Evolutionary conservation across 164 flowering plant species (phyloP).

Genomic region (Aristolochia fimbriata): DNA sequence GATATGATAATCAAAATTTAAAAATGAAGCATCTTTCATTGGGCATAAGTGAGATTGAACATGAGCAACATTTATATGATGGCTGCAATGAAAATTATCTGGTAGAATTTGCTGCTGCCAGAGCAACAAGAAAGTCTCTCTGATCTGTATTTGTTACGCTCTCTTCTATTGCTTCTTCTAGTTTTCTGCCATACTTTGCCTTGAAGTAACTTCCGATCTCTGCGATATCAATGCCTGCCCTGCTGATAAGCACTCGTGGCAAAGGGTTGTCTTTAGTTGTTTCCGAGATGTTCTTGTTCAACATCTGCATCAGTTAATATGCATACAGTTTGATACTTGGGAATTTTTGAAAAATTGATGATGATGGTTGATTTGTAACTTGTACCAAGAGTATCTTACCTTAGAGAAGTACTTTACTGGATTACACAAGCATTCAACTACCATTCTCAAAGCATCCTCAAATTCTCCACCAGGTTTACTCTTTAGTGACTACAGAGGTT

Average conservation of each 20-base stretch:
- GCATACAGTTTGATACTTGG: background rate
- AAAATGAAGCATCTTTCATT: no score
- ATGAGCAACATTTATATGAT: no score
- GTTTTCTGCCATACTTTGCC: constrained; percentile 36
- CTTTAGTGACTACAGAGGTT: constrained; percentile 30
- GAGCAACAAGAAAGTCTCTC: constrained; percentile 47
- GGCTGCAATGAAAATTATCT: background rate
- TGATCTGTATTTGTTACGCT: constrained; percentile 31
- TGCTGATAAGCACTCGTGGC: constrained; percentile 41
- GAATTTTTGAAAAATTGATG: background rate
- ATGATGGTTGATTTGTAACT: background rate
- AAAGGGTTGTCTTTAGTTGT: constrained; percentile 17
- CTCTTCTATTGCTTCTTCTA: constrained; percentile 36
- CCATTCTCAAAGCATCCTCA: constrained; percentile 36
- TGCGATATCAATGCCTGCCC: constrained; percentile 55
- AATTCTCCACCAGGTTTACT: constrained; percentile 35
- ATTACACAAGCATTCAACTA: constrained; percentile 45
- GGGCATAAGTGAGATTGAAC: no score
- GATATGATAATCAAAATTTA: no score
- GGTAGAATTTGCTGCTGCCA: constrained; percentile 10
- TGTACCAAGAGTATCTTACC: constrained; percentile 23
- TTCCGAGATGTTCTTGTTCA: constrained; percentile 38
- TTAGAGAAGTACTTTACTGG: constrained; percentile 58
- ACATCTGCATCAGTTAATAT: constrained; percentile 17
- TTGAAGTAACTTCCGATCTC: constrained; percentile 38